Percentiles rank a stretch among this genome's conserved stretches.
Conservation (phyloP, 441 rosid genomes). For the Biscutella laevigata region DNA sequence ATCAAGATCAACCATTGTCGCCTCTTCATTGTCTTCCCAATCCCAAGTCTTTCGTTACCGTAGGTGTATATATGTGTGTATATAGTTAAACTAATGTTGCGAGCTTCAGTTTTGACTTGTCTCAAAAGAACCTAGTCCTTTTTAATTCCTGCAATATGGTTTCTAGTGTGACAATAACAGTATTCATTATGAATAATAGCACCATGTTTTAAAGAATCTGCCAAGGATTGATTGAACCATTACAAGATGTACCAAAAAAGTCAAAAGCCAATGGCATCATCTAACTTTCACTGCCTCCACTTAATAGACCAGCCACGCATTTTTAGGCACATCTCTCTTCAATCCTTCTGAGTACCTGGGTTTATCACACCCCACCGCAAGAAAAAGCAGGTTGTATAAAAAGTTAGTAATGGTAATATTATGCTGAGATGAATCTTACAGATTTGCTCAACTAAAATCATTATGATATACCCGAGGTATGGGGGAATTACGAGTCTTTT, state of each 20-base stretch:
- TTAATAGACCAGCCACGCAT: slow-evolving; percentile 41
- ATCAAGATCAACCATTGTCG: slow-evolving; percentile 8
- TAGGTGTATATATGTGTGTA: slow-evolving; percentile 20
- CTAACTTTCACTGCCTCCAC: slow-evolving; percentile 38
- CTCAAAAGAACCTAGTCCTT: slow-evolving; percentile 16
- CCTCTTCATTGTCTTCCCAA: neutral
- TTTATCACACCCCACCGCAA: slow-evolving; percentile 10
- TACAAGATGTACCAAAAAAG: neutral
- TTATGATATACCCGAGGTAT: slow-evolving; percentile 33
- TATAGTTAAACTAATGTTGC: slow-evolving; percentile 9
- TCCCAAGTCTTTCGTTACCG: neutral
- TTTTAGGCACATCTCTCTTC: slow-evolving; percentile 28
- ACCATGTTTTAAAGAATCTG: slow-evolving; percentile 1
- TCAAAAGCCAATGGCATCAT: slow-evolving; percentile 1
- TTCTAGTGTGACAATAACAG: too few species aligned
- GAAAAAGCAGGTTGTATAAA: neutral
- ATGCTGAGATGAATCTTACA: neutral
- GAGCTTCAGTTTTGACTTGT: slow-evolving; percentile 27
- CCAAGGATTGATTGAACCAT: neutral
- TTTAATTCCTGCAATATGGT: slow-evolving; percentile 6
- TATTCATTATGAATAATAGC: slow-evolving; percentile 11
- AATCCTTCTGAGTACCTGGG: slow-evolving; percentile 27
- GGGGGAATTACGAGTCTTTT: slow-evolving; percentile 51
- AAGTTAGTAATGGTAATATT: neutral
- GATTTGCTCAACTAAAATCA: neutral